These are phyloP conservation scores for Pyrenochaeta sp. DNA, from an alignment of 2,329 filamentous ascomycete genomes.

Conservation along the genomic window DNA sequence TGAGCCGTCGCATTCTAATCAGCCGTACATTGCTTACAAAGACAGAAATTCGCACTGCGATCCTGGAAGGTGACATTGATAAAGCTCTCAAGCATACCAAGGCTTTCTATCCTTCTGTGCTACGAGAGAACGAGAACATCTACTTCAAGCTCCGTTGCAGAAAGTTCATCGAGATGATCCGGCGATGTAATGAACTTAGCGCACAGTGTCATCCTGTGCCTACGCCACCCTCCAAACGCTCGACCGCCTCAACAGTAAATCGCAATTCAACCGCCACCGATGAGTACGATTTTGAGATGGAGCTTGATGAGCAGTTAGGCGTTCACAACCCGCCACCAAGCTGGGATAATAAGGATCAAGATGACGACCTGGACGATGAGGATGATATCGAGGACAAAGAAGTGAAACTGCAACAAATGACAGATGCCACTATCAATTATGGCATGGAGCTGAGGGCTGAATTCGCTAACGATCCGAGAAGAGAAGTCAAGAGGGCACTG, in stretches of 20 bases:
- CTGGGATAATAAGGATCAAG: slow-evolving; percentile 37
- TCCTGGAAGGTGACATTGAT: slow-evolving; percentile 92
- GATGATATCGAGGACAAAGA: slow-evolving; percentile 43
- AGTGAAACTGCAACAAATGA: slow-evolving; percentile 55
- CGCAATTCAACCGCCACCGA: slow-evolving; percentile 50
- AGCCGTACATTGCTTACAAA: slow-evolving; percentile 11
- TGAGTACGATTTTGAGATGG: slow-evolving; percentile 65
- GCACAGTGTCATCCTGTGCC: slow-evolving; percentile 33
- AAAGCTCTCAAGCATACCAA: slow-evolving; percentile 83
- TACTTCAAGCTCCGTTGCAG: slow-evolving; percentile 88
- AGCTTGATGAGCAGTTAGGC: slow-evolving; percentile 61
- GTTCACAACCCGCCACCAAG: slow-evolving; percentile 38
- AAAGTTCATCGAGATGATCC: slow-evolving; percentile 88
- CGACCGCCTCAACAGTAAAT: slow-evolving; percentile 34
- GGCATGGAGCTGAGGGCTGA: slow-evolving; percentile 80
- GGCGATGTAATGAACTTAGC: slow-evolving; percentile 53
- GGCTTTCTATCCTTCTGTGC: slow-evolving; percentile 78
- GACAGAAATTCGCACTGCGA: slow-evolving; percentile 81
- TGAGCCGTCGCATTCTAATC: slow-evolving; percentile 53
- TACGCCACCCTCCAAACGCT: slow-evolving; percentile 37
- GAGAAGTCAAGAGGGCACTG: slow-evolving; percentile 75
- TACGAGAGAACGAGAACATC: slow-evolving; percentile 81
- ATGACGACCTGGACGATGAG: slow-evolving; percentile 51
- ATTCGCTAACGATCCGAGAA: slow-evolving; percentile 74
- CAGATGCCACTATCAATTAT: slow-evolving; percentile 76